Evolutionary conservation across 2,329 filamentous ascomycete species (phyloP), one percentile per base, ranked within the genome.

Genomic region (Pseudogymnoascus sp.): DNA sequence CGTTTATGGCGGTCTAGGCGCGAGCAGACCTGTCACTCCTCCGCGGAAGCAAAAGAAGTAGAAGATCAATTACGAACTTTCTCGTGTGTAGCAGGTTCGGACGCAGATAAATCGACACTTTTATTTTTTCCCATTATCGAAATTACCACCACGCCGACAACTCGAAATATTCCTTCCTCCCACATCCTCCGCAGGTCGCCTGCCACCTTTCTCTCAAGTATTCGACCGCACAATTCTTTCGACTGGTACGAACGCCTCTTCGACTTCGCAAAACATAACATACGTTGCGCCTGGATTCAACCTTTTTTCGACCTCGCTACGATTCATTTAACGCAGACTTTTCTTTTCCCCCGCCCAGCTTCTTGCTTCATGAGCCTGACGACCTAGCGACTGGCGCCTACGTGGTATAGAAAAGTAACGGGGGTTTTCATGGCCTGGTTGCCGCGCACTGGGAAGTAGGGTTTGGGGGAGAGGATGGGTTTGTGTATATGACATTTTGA

Each of bases 41-140:
- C 84, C 86, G 78, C 82, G 83, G 80, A 90, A 87, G 78, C 82
- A 84, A 77, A 86, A 86, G 78, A 82, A 84, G 79, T 87, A 87
- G 81, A 83, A 85, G 81, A 82, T 81, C 82, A 83, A 80, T 88
- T 87, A 81, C 87, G 81, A 90, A 87, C 83, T 83, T 83, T 81
- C 77, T 78, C 80, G 81, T 85, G 80, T 84, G 78, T 85, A 89
- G 82, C 90, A 96, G 91, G 88, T 96, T 96, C 88, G 91, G 91
- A 82, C 90, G 92, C 81, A 91, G 91, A 89, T 96, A 92, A 86
- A 47, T 47, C 42, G 42, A 47, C 42, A 11, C 13, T 14, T 47
- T 47, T 47, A 24, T n/a, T 47, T 47, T 47, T 47, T 47, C 42
- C 42, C 42, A 47, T 47, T 47, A 47, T 47, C 42, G 42, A 47